A percentile compares a stretch with the other conserved stretches of the same genome.
These are phyloP conservation scores for Pseudogymnoascus sp. DNA, from an alignment of 2,329 filamentous ascomycete species.

Conservation along the genomic window DNA sequence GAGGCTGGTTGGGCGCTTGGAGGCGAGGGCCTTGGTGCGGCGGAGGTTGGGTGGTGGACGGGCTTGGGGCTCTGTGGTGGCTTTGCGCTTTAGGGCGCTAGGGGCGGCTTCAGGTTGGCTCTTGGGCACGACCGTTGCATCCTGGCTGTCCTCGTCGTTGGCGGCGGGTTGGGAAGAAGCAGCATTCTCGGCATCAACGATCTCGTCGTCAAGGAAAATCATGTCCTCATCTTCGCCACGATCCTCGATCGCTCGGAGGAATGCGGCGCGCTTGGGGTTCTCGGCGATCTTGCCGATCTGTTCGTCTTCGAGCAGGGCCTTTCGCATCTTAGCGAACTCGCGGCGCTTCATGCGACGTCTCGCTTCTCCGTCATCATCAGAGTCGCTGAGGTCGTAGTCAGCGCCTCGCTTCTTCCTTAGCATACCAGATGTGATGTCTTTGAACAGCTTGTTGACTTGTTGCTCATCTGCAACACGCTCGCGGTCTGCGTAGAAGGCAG, in stretches of 20 bases:
- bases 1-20: conserved; percentile 63
- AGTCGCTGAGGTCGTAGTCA: conserved; percentile 80
- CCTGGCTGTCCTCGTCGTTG: conserved; percentile 22
- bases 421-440: conserved; percentile 82
- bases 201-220: conserved; percentile 57
- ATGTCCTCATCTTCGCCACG: conserved; percentile 60
- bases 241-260: conserved; percentile 84
- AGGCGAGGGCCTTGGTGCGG: conserved; percentile 44
- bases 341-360: conserved; percentile 72
- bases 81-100: conserved; percentile 33
- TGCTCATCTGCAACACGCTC: conserved; percentile 77
- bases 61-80: conserved; percentile 35
- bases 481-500: conserved; percentile 69
- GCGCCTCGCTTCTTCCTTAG: conserved; percentile 74
- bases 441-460: conserved; percentile 82
- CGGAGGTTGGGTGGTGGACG: conserved; percentile 53
- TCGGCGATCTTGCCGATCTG: conserved; percentile 84
- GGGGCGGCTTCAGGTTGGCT: conserved; percentile 38
- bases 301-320: conserved; percentile 79
- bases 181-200: conserved; percentile 30
- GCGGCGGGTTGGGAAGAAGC: conserved; percentile 28
- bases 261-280: conserved; percentile 82
- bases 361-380: conserved; percentile 76
- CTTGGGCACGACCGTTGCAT: conserved; percentile 33
- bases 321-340: conserved; percentile 87